Percentiles rank a stretch among this genome's conserved stretches.
Conservation (phyloP, 163 green algal genomes). For the Picocystis sp. region DNA sequence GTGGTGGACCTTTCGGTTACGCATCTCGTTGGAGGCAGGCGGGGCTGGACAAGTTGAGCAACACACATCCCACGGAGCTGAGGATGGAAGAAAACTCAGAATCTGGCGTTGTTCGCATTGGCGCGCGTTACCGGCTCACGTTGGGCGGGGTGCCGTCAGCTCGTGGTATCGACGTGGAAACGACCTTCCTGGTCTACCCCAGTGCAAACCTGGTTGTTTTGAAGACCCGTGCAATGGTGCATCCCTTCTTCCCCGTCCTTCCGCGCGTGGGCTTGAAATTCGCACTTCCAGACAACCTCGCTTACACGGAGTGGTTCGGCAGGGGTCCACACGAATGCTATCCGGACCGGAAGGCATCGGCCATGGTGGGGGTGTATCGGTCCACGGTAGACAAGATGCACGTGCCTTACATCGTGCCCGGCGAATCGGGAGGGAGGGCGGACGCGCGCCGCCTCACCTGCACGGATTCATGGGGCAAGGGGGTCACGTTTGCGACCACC, state of each 20-base stretch:
- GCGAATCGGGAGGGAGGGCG: conserved; percentile 55
- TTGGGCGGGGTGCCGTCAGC: too few relatives aligned
- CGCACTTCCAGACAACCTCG: conserved; percentile 15
- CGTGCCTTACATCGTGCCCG: conserved; percentile 73
- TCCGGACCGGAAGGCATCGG: conserved; percentile 51
- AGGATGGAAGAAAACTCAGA: too few relatives aligned
- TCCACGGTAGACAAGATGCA: conserved; percentile 43
- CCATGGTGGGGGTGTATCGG: conserved; percentile 12
- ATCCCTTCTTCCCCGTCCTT: conserved; percentile 8
- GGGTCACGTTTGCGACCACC: too few relatives aligned
- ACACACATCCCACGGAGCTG: too few relatives aligned
- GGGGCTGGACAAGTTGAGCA: conserved; percentile 50
- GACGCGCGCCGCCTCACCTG: conserved; percentile 27
- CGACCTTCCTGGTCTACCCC: too few relatives aligned
- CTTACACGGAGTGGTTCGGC: conserved; percentile 45
- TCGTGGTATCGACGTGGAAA: too few relatives aligned
- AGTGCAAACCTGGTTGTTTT: neutral
- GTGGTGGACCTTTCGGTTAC: conserved; percentile 52
- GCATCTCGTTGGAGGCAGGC: conserved; percentile 52
- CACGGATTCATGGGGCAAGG: too few relatives aligned
- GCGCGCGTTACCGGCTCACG: too few relatives aligned
- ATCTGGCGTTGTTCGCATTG: too few relatives aligned
- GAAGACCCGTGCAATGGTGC: conserved; percentile 1
- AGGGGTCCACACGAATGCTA: conserved; percentile 75
- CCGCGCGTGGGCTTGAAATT: conserved; percentile 22